Percentiles rank a stretch among this genome's conserved stretches.
Evolutionary conservation across 768 basidiomycete species (phyloP).

Genomic region (Amanita muscaria): DNA sequence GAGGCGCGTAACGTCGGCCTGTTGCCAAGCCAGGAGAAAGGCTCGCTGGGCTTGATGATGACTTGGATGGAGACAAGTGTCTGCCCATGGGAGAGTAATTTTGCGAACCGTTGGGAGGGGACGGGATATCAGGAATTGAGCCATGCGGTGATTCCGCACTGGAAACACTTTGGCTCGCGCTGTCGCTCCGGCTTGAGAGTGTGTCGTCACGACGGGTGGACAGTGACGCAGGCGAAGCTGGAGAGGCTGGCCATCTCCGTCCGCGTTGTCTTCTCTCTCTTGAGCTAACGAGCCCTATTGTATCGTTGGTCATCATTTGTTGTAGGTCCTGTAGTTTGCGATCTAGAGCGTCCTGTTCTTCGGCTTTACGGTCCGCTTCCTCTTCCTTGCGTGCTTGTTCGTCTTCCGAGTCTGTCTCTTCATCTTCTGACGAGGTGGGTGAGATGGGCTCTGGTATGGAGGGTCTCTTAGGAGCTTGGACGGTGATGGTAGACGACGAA

Average conservation of each 20-base stretch:
- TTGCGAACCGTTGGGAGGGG: conserved; percentile 54
- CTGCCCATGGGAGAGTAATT: conserved; percentile 43
- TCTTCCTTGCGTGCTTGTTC: conserved; percentile 60
- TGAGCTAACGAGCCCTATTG: conserved; percentile 56
- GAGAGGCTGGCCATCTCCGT: conserved; percentile 21
- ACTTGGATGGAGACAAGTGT: conserved; percentile 45
- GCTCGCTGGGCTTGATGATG: conserved; percentile 52
- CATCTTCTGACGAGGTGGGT: conserved; percentile 44
- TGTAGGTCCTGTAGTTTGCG: conserved; percentile 63
- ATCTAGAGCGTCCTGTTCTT: conserved; percentile 60
- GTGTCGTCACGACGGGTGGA: conserved; percentile 24
- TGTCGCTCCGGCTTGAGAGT: conserved; percentile 34
- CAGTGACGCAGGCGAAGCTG: conserved; percentile 26
- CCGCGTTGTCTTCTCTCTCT: conserved; percentile 31
- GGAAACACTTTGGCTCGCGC: conserved; percentile 65
- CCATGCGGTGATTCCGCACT: conserved; percentile 66
- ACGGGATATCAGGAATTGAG: conserved; percentile 77
- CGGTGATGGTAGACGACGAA: conserved; percentile 66
- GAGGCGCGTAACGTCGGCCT: conserved; percentile 39
- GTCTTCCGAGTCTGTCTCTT: conserved; percentile 40
- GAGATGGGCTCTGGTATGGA: conserved; percentile 35
- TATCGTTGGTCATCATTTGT: conserved; percentile 64
- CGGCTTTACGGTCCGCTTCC: conserved; percentile 55
- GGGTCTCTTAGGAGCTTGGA: conserved; percentile 42
- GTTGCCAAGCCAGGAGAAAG: conserved; percentile 46